A percentile compares a stretch with the other conserved stretches of the same genome.
Conservation (phyloP, 2,329 filamentous ascomycete species). For the Seiridium cupressi region DNA sequence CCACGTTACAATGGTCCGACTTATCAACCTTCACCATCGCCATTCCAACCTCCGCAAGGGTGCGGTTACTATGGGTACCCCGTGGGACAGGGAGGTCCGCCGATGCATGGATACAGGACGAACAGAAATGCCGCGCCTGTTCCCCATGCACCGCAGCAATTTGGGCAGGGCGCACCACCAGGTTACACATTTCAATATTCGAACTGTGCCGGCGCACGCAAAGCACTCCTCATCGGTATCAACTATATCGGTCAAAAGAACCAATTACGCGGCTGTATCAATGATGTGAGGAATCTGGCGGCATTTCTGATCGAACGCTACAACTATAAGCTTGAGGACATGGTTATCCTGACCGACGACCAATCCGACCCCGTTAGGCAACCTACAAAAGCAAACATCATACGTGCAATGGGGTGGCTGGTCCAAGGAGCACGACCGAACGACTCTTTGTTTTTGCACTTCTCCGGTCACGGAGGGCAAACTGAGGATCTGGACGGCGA, state of each 20-base stretch:
- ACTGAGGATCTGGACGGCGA: conserved; percentile 77
- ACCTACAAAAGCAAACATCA: conserved; percentile 4
- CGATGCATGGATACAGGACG: too few species aligned
- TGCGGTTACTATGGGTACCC: too few species aligned
- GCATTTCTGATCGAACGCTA: conserved; percentile 66
- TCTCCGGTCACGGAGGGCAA: conserved; percentile 67
- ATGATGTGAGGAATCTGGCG: conserved; percentile 76
- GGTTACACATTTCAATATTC: conserved; percentile 75
- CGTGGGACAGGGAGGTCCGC: too few species aligned
- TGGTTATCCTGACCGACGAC: conserved; percentile 77
- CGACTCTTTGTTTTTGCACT: conserved; percentile 70
- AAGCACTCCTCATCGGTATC: conserved; percentile 75
- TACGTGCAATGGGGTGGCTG: conserved; percentile 61
- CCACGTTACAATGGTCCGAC: too few species aligned
- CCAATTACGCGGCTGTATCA: conserved; percentile 75
- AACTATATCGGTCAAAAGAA: conserved; percentile 75
- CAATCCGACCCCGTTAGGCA: not conserved
- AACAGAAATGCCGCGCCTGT: conserved; percentile 18
- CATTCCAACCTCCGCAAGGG: too few species aligned
- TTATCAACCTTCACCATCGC: too few species aligned
- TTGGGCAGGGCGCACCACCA: conserved; percentile 66
- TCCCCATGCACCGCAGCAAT: conserved; percentile 51
- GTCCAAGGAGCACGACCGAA: conserved; percentile 70
- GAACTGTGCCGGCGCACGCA: conserved; percentile 69
- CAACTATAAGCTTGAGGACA: conserved; percentile 73